These are phyloP conservation scores for Meyerozyma elateridarum DNA, from an alignment of 1,139 yeast genomes.

Conservation along the genomic window DNA sequence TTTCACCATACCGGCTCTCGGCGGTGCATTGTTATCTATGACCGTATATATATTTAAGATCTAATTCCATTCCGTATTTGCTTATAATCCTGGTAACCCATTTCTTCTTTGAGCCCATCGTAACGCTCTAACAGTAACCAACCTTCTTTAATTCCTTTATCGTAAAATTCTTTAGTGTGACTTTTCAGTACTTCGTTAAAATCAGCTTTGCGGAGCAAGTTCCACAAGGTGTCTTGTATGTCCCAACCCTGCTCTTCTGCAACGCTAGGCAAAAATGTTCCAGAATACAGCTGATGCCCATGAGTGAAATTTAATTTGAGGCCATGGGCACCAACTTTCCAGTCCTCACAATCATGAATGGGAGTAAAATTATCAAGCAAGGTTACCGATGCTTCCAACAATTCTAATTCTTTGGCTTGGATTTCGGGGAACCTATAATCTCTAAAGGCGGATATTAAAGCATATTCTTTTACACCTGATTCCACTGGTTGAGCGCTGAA, in stretches of 20 bases:
- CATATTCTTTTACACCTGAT: slow-evolving; percentile 56
- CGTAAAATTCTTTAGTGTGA: slow-evolving; percentile 23
- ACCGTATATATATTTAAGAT: slow-evolving; percentile 18
- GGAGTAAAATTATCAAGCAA: slow-evolving; percentile 57
- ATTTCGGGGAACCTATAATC: slow-evolving; percentile 79
- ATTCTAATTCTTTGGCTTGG: slow-evolving; percentile 44
- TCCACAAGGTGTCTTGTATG: slow-evolving; percentile 61
- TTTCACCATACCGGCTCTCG: slow-evolving; percentile 84
- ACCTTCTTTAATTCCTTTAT: slow-evolving; percentile 28
- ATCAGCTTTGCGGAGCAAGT: slow-evolving; percentile 71
- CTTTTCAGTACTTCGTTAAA: slow-evolving; percentile 17
- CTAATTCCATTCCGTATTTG: not conserved
- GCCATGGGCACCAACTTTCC: slow-evolving; percentile 85
- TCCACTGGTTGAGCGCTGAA: slow-evolving; percentile 47
- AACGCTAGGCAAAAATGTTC: slow-evolving; percentile 89
- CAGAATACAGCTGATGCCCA: slow-evolving; percentile 39
- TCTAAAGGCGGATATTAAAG: slow-evolving; percentile 64
- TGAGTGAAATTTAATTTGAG: slow-evolving; percentile 51
- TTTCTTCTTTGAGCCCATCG: slow-evolving; percentile 32
- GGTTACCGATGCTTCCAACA: slow-evolving; percentile 50
- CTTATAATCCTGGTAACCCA: slow-evolving; percentile 24
- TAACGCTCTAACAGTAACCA: slow-evolving; percentile 34
- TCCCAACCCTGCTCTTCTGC: slow-evolving; percentile 90
- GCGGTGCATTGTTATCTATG: slow-evolving; percentile 57
- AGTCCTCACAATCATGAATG: slow-evolving; percentile 51